A percentile compares a stretch with the other conserved stretches of the same genome.
Conservation (phyloP, 116 monocot genomes). For the Iris pallida region DNA sequence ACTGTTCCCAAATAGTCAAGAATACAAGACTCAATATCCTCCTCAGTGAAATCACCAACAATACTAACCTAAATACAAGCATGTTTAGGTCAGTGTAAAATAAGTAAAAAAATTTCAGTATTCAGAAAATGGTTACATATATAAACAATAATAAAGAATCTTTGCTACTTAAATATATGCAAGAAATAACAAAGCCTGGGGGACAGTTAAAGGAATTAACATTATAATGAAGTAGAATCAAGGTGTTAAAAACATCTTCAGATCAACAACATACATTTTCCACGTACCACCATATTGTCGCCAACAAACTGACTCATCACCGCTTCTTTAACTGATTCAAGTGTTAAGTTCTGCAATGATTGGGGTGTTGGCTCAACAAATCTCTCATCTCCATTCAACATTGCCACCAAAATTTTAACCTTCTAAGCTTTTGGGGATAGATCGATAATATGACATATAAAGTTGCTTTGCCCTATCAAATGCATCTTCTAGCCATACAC, state of each 20-base stretch:
- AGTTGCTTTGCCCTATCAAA: slow-evolving; percentile 94
- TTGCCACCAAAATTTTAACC: slow-evolving; percentile 95
- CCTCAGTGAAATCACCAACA: slow-evolving; percentile 92
- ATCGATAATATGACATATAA: slow-evolving; percentile 87
- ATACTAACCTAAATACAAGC: slow-evolving; percentile 73
- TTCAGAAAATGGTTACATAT: not conserved
- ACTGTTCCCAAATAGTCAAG: slow-evolving; percentile 97
- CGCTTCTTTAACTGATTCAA: slow-evolving; percentile 81
- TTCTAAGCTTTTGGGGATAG: slow-evolving; percentile 93
- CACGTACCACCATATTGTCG: slow-evolving; percentile 88
- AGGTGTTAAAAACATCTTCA: too few relatives aligned
- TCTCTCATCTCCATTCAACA: slow-evolving; percentile 94
- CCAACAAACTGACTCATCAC: slow-evolving; percentile 91
- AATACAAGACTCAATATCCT: slow-evolving; percentile 87
- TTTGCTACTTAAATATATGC: too few relatives aligned
- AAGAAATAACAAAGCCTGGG: too few relatives aligned
- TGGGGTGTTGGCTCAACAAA: slow-evolving; percentile 93
- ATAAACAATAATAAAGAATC: not conserved
- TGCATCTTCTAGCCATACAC: slow-evolving; percentile 98
- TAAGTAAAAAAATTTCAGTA: not conserved
- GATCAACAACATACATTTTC: not conserved
- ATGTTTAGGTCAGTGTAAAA: slow-evolving; percentile 15
- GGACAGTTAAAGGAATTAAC: too few relatives aligned
- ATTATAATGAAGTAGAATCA: too few relatives aligned
- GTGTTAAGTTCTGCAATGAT: slow-evolving; percentile 78